These are phyloP conservation scores for Spiraea crenata DNA, from an alignment of 331 rosid genomes.

Conservation along the genomic window DNA sequence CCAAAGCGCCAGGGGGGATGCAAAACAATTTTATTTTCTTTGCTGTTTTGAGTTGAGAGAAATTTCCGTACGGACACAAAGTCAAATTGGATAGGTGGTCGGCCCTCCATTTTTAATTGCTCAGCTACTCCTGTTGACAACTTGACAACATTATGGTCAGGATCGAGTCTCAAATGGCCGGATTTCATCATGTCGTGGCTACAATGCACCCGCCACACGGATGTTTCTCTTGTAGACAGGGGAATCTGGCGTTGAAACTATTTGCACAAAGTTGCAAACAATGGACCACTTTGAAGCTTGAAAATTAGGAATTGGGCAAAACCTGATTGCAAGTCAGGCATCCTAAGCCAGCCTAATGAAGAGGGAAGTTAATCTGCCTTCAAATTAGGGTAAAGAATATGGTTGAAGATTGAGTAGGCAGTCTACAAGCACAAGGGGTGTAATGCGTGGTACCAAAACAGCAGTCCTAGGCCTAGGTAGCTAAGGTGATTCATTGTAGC, in stretches of 20 bases:
- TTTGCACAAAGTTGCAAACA: neutral
- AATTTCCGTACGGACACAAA: neutral
- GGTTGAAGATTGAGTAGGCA: too few species aligned
- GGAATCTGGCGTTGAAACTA: neutral
- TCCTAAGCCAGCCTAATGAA: neutral
- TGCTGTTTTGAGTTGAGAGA: neutral
- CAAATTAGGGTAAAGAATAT: too few species aligned
- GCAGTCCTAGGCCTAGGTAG: neutral
- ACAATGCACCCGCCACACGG: too few species aligned
- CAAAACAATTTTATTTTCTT: neutral
- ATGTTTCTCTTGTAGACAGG: neutral
- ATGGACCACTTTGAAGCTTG: conserved; percentile 2
- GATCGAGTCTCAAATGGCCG: neutral
- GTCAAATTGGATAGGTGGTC: conserved; percentile 17
- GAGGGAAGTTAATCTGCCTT: too few species aligned
- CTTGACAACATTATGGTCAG: neutral
- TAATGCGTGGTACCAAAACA: neutral
- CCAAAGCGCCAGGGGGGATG: neutral
- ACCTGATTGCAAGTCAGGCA: neutral
- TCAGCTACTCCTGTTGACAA: neutral
- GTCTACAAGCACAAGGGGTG: neutral
- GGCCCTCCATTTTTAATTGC: conserved; percentile 19
- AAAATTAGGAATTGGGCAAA: neutral
- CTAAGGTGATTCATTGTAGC: too few species aligned
- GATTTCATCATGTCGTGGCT: neutral